A percentile compares a stretch with the other conserved stretches of the same genome.
Evolutionary conservation across 208 protist species (phyloP).

Genomic region (Crithidia expoeki): DNA sequence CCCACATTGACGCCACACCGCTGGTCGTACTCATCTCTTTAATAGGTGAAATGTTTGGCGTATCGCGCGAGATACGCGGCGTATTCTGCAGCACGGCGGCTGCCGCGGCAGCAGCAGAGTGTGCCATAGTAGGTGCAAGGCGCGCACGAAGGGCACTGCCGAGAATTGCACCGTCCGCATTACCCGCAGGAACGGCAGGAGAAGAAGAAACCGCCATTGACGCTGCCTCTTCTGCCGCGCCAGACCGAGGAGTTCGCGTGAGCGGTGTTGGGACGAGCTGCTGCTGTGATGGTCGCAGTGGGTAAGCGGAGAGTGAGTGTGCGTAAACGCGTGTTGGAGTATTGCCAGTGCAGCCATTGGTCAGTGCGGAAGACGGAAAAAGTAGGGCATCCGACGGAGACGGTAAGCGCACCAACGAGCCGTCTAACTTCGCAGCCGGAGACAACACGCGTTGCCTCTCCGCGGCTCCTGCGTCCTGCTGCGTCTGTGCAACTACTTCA

Average conservation of each 20-base stretch:
- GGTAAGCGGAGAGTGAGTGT: conserved; percentile 17
- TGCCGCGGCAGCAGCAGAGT: background rate
- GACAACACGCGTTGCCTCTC: background rate
- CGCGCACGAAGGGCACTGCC: conserved; percentile 13
- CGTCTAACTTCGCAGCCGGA: background rate
- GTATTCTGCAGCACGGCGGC: conserved; percentile 1
- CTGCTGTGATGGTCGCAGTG: conserved; percentile 3
- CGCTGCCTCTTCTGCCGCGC: background rate
- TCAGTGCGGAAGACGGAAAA: background rate
- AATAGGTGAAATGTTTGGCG: conserved; percentile 47
- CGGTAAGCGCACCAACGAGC: conserved; percentile 1
- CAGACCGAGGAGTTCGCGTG: background rate
- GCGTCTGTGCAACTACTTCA: background rate
- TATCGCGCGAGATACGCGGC: conserved; percentile 19
- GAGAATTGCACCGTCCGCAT: conserved; percentile 21
- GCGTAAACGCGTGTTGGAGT: conserved; percentile 19
- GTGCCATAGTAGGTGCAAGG: background rate
- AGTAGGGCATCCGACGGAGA: background rate
- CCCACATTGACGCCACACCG: conserved; percentile 18
- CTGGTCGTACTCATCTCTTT: conserved; percentile 29
- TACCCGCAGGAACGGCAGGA: background rate
- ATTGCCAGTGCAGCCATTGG: background rate
- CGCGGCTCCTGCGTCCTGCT: background rate
- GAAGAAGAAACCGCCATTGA: background rate
- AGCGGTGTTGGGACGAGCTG: background rate